Evolutionary conservation across 2,329 filamentous ascomycete species (phyloP).

Genomic region (Calonectria montana): DNA sequence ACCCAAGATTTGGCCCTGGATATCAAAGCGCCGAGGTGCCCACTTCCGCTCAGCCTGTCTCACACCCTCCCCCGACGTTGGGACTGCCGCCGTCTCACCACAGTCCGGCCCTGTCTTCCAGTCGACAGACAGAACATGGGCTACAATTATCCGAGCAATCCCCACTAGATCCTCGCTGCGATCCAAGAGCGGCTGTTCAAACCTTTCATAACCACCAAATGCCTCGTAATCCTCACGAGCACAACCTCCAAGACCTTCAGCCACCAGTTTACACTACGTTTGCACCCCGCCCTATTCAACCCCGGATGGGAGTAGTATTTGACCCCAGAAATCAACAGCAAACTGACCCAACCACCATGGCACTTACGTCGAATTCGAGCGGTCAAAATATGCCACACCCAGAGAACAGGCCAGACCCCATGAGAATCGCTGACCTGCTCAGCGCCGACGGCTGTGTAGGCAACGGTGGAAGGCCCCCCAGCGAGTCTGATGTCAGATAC

Average conservation of each 20-base stretch:
- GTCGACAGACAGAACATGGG: slow-evolving; percentile 26
- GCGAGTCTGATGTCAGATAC: slow-evolving; percentile 41
- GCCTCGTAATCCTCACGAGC: slow-evolving; percentile 15
- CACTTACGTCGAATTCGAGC: background rate
- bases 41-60: slow-evolving; percentile 26
- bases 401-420: slow-evolving; percentile 33
- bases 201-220: slow-evolving; percentile 23
- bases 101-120: background rate
- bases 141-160: slow-evolving; percentile 10
- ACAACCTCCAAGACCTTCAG: slow-evolving; percentile 17
- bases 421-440: slow-evolving; percentile 39
- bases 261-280: background rate
- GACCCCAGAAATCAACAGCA: slow-evolving; percentile 16
- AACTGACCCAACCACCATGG: slow-evolving; percentile 8
- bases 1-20: slow-evolving; percentile 17
- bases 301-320: slow-evolving; percentile 4
- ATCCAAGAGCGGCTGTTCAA: slow-evolving; percentile 9
- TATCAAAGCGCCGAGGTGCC: slow-evolving; percentile 31
- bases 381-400: slow-evolving; percentile 29
- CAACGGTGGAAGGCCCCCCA: background rate
- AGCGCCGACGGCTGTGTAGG: slow-evolving; percentile 2
- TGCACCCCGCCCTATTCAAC: slow-evolving; percentile 17
- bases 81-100: slow-evolving; percentile 26
- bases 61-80: slow-evolving; percentile 28
- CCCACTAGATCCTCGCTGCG: slow-evolving; percentile 7